Evolutionary conservation across 768 basidiomycete species (phyloP), one percentile per base, ranked within the genome.

Genomic region (Suillus subaureus): DNA sequence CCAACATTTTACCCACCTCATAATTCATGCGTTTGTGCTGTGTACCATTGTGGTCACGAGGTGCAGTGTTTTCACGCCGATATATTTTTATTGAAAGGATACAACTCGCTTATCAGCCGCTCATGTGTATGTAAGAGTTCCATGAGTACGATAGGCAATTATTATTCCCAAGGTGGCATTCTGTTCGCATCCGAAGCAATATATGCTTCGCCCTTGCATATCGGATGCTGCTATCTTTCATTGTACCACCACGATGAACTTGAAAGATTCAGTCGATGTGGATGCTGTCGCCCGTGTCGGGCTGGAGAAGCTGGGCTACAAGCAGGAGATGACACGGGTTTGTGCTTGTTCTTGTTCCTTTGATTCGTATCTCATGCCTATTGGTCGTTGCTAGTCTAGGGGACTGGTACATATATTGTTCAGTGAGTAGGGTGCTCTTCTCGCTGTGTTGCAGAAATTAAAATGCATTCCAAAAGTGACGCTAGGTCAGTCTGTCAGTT

Each of bases 301-400:
- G 35, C 71, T 86, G n/a, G 76, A 85, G 71, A 80, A 82, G 65
- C 75, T 88, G 57, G 87, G 86, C 1, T 88, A 88, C 73, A 77
- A 78, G 60, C 84, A 87, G 66, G 85, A 87, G 69, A 78, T 88
- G 74, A 78, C 80, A 2, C 78, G 85, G 66, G 87, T 86, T 68
- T 23, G 69, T 56, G 49, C 7, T 57, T 21, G 16, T 12, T 16
- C 5, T 55, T n/a, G 37, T 58, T 11, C 33, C 1, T 13, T 35
- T 31, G 52, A n/a, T 35, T 6, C 16, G 35, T 42, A 3, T 62
- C 28, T 37, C 21, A 57, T 26, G 23, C 35, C 3, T 51, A 42
- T 35, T 55, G 63, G 8, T 61, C 35, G 52, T 39, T 57, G 21
- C 7, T 31, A 86, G 85, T 79, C 81, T 18, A 81, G 86, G 4